Evolutionary conservation across 495 filamentous ascomycete species (phyloP).

Genomic region (Rhypophila decipiens): DNA sequence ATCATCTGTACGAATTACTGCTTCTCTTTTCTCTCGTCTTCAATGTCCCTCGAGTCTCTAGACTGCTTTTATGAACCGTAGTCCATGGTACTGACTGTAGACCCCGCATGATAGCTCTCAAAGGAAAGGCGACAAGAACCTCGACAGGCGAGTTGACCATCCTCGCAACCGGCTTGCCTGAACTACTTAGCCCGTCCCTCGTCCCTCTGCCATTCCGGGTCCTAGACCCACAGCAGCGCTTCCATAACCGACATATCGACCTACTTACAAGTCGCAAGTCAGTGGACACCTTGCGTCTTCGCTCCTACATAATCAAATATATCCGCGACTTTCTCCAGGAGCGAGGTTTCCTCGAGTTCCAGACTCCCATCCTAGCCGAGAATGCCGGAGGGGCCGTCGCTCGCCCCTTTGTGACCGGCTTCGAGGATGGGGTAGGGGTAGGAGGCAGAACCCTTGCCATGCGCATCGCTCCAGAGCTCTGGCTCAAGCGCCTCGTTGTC

Average conservation of each 20-base stretch:
- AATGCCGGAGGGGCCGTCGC: constrained; percentile 77
- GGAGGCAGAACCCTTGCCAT: constrained; percentile 51
- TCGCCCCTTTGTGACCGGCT: constrained; percentile 71
- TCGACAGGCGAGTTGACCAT: constrained; percentile 72
- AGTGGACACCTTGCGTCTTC: constrained; percentile 63
- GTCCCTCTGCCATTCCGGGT: constrained; percentile 65
- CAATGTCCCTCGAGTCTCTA: not conserved
- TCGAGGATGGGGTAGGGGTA: constrained; percentile 63
- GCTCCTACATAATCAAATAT: constrained; percentile 66
- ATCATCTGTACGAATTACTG: constrained; percentile 45
- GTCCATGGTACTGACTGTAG: constrained; percentile 1
- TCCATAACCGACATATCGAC: constrained; percentile 71
- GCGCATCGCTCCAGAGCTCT: constrained; percentile 86
- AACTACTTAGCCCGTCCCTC: constrained; percentile 67
- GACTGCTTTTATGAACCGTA: not conserved
- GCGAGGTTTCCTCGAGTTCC: constrained; percentile 73
- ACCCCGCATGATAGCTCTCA: constrained; percentile 46
- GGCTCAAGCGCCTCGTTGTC: constrained; percentile 92
- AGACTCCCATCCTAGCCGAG: constrained; percentile 77
- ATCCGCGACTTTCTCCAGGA: constrained; percentile 68
- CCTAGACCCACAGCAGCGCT: constrained; percentile 56
- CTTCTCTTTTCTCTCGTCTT: constrained; percentile 36
- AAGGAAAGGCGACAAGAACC: constrained; percentile 66
- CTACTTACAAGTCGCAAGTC: constrained; percentile 63
- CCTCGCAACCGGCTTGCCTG: constrained; percentile 56